Evolutionary conservation across 1,139 yeast genomes (phyloP).

Genomic region (Nakaseomyces kungkrabaensis): DNA sequence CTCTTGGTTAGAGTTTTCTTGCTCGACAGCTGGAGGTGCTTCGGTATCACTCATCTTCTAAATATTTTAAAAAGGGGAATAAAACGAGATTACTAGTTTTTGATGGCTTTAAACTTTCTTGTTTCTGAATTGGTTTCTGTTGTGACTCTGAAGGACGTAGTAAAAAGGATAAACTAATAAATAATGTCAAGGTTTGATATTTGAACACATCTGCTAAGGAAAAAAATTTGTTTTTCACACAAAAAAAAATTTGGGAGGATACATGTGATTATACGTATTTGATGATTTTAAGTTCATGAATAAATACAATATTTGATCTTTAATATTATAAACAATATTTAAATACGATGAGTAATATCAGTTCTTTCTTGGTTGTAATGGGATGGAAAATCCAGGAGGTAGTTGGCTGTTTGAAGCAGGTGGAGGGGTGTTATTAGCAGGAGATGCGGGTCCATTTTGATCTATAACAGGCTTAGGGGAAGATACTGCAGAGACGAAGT

Average conservation of each 20-base stretch:
- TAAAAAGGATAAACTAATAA: too few species aligned
- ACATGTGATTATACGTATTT: too few species aligned
- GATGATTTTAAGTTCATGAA: too few species aligned
- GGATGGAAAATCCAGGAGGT: constrained; percentile 33
- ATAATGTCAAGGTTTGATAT: background rate
- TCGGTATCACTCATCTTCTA: background rate
- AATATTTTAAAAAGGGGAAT: too few species aligned
- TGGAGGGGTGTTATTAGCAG: constrained; percentile 3
- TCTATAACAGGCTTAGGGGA: background rate
- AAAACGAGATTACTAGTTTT: too few species aligned
- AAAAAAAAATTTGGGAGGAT: too few species aligned
- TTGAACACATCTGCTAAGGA: background rate
- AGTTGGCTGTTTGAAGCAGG: constrained; percentile 7
- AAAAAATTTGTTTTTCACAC: background rate
- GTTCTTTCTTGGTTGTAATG: constrained; percentile 26
- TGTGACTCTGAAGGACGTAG: too few species aligned
- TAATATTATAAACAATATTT: background rate
- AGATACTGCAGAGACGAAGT: constrained; percentile 24
- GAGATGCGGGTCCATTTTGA: background rate
- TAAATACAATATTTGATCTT: too few species aligned
- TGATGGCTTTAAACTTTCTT: too few species aligned
- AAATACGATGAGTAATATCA: background rate
- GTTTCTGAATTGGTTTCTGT: too few species aligned
- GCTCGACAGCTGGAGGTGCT: background rate
- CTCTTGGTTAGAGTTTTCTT: background rate